These are phyloP conservation scores for Oehlia diaphana DNA, from an alignment of 192 early-diverging fungal genomes.

Conservation along the genomic window DNA sequence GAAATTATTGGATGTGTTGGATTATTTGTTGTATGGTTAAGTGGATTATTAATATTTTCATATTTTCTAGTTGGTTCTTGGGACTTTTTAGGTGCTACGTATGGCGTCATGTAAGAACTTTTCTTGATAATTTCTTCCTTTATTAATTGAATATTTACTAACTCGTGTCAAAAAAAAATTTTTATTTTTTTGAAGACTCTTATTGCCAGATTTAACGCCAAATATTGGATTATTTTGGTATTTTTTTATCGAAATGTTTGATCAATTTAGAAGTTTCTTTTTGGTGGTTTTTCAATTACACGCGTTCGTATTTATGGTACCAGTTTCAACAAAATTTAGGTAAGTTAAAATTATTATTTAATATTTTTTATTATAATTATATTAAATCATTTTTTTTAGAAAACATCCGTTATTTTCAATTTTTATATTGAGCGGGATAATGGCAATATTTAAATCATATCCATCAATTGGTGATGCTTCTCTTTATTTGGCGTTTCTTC, in stretches of 20 bases:
- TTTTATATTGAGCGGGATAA: constrained; percentile 70
- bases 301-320: constrained; percentile 85
- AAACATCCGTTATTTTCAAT: constrained; percentile 78
- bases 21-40: constrained; percentile 43
- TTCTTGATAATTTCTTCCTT: constrained; percentile 36
- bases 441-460: constrained; percentile 91
- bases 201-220: constrained; percentile 88
- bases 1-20: constrained; percentile 23
- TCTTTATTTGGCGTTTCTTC: constrained; percentile 78
- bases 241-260: constrained; percentile 99
- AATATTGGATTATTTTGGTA: constrained; percentile 99
- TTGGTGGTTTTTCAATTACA: constrained; percentile 92
- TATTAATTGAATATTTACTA: not conserved
- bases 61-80: constrained; percentile 64
- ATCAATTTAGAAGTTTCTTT: constrained; percentile 96
- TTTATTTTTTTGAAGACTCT: constrained; percentile 43
- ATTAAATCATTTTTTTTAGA: constrained; percentile 36
- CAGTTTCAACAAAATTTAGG: constrained; percentile 79
- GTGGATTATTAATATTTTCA: constrained; percentile 57
- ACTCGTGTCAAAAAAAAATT: not conserved
- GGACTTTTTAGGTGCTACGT: constrained; percentile 66
- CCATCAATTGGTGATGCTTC: constrained; percentile 86
- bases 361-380: not conserved
- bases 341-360: constrained; percentile 34
- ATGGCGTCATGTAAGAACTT: constrained; percentile 68